Conservation (phyloP, 2,329 filamentous ascomycete species). For the Epichloe elymi region DNA sequence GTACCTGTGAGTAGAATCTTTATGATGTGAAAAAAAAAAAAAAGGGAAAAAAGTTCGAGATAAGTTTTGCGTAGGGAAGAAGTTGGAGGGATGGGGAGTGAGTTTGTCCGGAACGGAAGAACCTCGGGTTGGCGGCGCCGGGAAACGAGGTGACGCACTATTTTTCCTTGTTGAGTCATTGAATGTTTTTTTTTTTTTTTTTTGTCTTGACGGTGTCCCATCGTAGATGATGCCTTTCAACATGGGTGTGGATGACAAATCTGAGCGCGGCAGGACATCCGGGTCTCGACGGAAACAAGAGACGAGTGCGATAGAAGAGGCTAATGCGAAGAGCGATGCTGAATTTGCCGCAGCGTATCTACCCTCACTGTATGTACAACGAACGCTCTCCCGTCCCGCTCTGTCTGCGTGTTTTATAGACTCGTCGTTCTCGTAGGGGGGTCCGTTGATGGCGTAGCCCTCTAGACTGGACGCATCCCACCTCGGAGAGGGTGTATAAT, state of each 20-base stretch:
- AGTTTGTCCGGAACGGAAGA: constrained; percentile 7
- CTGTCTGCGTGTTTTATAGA: not conserved
- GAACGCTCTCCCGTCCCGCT: not conserved
- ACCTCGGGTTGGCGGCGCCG: constrained; percentile 5
- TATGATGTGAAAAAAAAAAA: no score
- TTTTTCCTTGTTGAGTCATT: not conserved
- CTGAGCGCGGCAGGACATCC: not conserved
- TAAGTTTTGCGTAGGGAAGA: not conserved
- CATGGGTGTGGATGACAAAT: not conserved
- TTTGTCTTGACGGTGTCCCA: not conserved
- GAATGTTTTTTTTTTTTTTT: no score
- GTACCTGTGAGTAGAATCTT: not conserved
- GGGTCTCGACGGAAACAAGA: not conserved
- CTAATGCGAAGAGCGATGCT: not conserved
- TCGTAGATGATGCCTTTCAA: not conserved
- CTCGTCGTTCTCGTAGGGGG: not conserved
- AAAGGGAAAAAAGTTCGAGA: no score
- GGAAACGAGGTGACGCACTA: not conserved
- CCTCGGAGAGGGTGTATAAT: constrained; percentile 25
- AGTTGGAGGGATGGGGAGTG: not conserved
- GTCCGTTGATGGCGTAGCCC: not conserved
- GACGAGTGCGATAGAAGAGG: not conserved
- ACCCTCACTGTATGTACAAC: constrained; percentile 20
- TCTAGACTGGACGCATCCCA: constrained; percentile 37
- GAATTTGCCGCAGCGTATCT: constrained; percentile 1